Percentiles rank a stretch among this genome's conserved stretches.
phyloP scores from a whole-genome alignment of 352 stramenopile species.

The Phytopythium aichiense region DNA sequence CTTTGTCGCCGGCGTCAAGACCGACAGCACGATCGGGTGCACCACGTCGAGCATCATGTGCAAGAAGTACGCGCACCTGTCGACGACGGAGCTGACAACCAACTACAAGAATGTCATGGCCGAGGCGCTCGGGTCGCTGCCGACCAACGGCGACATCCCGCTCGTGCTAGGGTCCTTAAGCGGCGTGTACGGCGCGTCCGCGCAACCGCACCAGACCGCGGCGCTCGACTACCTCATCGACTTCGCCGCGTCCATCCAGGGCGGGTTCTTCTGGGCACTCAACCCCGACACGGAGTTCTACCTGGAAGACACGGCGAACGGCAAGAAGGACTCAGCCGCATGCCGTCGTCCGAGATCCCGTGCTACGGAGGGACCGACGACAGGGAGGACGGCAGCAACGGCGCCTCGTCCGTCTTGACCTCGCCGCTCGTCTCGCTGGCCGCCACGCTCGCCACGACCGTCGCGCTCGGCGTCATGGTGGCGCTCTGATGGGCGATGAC shows the following conservation, averaged over 20 bases:
- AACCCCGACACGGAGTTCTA: slow-evolving; percentile 64
- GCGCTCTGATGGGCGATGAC: neutral
- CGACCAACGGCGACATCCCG: slow-evolving; percentile 23
- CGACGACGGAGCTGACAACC: slow-evolving; percentile 12
- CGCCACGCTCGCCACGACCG: neutral
- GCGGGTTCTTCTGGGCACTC: slow-evolving; percentile 61
- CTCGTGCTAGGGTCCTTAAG: slow-evolving; percentile 64
- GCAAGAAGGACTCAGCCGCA: slow-evolving; percentile 33
- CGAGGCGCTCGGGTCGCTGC: slow-evolving; percentile 34
- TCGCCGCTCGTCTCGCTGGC: neutral
- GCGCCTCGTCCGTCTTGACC: neutral
- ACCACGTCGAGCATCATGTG: slow-evolving; percentile 34
- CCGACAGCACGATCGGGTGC: slow-evolving; percentile 32
- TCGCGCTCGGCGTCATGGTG: neutral
- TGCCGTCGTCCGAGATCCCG: slow-evolving; percentile 40
- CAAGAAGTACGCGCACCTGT: slow-evolving; percentile 39
- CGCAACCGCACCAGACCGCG: slow-evolving; percentile 49
- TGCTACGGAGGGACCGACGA: slow-evolving; percentile 43
- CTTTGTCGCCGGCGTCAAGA: slow-evolving; percentile 34
- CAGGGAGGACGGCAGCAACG: slow-evolving; percentile 12
- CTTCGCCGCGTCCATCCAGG: slow-evolving; percentile 40
- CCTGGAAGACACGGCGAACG: slow-evolving; percentile 44
- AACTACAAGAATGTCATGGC: slow-evolving; percentile 43
- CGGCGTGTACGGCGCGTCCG: slow-evolving; percentile 44
- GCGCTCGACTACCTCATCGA: slow-evolving; percentile 61